Base-by-base conservation (phyloP, 306 rosid species). In the Canavalia gladiata region DNA sequence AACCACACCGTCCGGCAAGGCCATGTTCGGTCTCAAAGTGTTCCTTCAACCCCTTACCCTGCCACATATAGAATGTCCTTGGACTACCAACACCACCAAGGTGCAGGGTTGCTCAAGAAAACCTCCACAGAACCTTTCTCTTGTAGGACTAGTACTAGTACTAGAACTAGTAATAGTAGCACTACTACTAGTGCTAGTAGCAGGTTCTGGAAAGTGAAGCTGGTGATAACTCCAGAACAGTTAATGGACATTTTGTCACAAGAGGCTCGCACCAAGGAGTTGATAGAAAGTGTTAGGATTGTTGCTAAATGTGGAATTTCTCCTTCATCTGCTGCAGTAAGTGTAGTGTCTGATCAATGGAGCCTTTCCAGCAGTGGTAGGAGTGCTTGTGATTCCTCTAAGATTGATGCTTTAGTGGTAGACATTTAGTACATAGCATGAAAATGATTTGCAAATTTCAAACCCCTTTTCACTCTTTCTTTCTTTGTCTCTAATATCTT, bases 151-250 rank as follows among this genome's bases (percentile, higher is more conserved):
- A 83, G 8, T 39, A 39, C 3, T n/a, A 78, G 29, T 9, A 71
- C 51, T 31, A 83, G 8, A 30, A 39, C 3, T n/a, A 78, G 29
- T 9, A 66, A 66, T 41, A 66, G 12, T n/a, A 66, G 35, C 34
- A 45, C 33, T 56, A 30, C 1, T 47, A 25, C 35, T 10, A 78
- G 37, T 18, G 84, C 74, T 0, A 80, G 65, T 3, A 75, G 73
- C n/a, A 78, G 89, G 49, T 80, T 92, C 83, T 92, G 98, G 98
- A 94, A 89, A 77, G 98, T 94, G 84, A 94, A 90, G 87, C 69
- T 94, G 64, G 91, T 87, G 51, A 94, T 94, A 6, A 88, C 86
- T 39, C 98, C 90, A 0, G 84, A 91, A 30, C 90, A 90, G 52
- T 77, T 94, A 72, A 10, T 87, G 81, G 91, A 92, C 34, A 94